Conservation (phyloP, 192 early-diverging fungal genomes). For the Backusella macrospora region DNA sequence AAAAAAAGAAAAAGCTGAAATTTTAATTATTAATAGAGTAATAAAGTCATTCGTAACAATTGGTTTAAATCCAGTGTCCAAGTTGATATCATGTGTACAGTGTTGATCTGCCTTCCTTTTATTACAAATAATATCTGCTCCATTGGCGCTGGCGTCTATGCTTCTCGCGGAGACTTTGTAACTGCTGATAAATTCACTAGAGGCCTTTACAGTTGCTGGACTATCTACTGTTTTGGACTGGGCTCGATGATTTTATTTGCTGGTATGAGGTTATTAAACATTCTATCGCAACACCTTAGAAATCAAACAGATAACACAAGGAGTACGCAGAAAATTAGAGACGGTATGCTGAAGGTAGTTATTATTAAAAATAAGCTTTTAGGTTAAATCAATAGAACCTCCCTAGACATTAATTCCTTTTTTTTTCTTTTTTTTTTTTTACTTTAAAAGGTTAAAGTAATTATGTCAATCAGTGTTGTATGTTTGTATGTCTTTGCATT, state of each 20-base stretch:
- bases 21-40: constrained; percentile 25
- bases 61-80: constrained; percentile 21
- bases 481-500: constrained; percentile 20
- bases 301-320: not conserved
- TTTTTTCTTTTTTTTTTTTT: no score
- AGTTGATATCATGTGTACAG: constrained; percentile 20
- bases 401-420: not conserved
- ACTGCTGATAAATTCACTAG: constrained; percentile 25
- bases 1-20: not conserved
- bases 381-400: not conserved
- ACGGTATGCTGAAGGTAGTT: constrained; percentile 29
- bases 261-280: constrained; percentile 20
- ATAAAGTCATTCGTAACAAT: constrained; percentile 14
- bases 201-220: constrained; percentile 32
- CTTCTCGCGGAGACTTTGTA: constrained; percentile 16
- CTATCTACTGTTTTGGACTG: constrained; percentile 28
- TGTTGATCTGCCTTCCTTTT: constrained; percentile 24
- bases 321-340: constrained; percentile 16
- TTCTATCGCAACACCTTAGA: constrained; percentile 18
- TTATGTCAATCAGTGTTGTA: constrained; percentile 3
- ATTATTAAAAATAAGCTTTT: not conserved
- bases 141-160: constrained; percentile 28
- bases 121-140: constrained; percentile 39
- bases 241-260: constrained; percentile 14
- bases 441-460: constrained; percentile 22